Base-by-base conservation (phyloP, 208 protist species). In the Blastocrithidia nonstop region DNA sequence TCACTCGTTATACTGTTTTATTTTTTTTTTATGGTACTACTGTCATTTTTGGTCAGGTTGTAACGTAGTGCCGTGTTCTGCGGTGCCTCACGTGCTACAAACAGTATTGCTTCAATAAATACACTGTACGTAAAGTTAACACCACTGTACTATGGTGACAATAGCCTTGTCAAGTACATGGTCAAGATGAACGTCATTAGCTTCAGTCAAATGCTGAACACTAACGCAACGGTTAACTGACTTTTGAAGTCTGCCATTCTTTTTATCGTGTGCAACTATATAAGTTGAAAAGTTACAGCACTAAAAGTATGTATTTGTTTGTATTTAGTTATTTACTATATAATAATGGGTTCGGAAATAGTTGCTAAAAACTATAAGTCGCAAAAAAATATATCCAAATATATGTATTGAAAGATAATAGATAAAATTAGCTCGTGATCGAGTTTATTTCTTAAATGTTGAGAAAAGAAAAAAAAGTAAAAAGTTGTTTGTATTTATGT, bases 41-140 rank as follows among this genome's bases (percentile, higher is more conserved):
- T 21, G 6, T 42, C 37, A 6, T n/a, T n/a, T n/a, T n/a, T 41
- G 22, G 9, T 38, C 20, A 74, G 16, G 9, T 42, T 49, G 9
- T 71, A 24, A 7, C 81, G 68, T 4, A 57, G 62, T n/a, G 68
- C 69, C 3, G 73, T 72, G 48, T 59, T 84, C 11, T 76, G 74
- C 4, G 81, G 66, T 2, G 71, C 71, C 47, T 92, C 83, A 3
- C 78, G 57, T 16, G 70, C 65, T 35, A 88, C 36, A 43, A 87
- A 92, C 4, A 86, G 56, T 1, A 82, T 65, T 4, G 71, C 66
- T 32, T 92, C 78, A n/a, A 78, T 69, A 61, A 88, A 88, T 7
- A 92, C 51, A 29, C 55, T 63, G 57, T 56, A 82, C n/a, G 66
- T 64, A 35, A 86, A 88, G 39, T 68, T 67, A 2, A 92, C 36